These are phyloP conservation scores for Mortierella claussenii DNA, from an alignment of 192 early-diverging fungal species.

Conservation along the genomic window DNA sequence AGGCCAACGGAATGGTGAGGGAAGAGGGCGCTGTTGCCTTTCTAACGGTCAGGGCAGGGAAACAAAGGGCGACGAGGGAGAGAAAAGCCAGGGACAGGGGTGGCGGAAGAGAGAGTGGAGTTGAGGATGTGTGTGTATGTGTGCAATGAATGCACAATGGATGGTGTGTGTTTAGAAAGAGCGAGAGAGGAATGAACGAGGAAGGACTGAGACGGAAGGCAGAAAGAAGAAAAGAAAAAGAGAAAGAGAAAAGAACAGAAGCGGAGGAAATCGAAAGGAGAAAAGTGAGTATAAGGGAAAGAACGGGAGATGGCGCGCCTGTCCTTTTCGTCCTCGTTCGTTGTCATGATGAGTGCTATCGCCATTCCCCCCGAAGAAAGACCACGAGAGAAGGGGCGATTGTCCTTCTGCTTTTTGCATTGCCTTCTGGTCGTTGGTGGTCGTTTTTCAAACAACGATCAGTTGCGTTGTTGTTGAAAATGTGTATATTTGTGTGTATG, in stretches of 20 bases:
- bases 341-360: no score
- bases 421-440: no score
- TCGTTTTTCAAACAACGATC: no score
- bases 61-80: neutral
- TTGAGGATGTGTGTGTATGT: neutral
- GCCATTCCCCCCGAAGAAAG: no score
- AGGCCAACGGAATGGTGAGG: no score
- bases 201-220: neutral
- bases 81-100: neutral
- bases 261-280: conserved; percentile 5
- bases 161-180: neutral
- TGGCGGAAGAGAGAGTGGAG: neutral
- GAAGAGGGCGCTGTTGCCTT: no score
- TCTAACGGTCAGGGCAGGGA: conserved; percentile 4
- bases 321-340: no score
- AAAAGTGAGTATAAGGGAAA: neutral
- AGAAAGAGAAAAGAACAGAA: neutral
- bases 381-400: no score
- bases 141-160: neutral
- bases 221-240: neutral
- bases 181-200: neutral
- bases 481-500: no score
- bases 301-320: neutral
- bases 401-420: no score
- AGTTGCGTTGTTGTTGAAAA: no score